Evolutionary conservation across 306 rosid genomes (phyloP).

Genomic region (Cajanus cajan): DNA sequence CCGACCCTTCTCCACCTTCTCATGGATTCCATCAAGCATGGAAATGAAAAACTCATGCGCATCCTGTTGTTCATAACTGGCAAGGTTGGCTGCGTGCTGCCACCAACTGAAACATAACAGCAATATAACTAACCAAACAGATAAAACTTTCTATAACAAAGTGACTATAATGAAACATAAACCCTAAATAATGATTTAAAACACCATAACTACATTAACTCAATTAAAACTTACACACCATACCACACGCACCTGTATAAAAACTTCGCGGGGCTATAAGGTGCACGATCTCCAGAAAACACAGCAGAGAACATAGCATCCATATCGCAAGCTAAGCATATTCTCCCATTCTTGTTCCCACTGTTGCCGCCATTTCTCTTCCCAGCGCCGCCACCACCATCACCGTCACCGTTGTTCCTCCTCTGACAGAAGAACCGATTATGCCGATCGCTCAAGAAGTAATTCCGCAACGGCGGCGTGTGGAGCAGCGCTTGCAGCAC

Average conservation of each 20-base stretch:
- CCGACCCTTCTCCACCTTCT: slow-evolving; percentile 78
- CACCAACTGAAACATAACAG: slow-evolving; percentile 74
- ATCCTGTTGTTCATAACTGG: slow-evolving; percentile 96
- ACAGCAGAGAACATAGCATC: slow-evolving; percentile 77
- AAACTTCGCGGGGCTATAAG: slow-evolving; percentile 94
- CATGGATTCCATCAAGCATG: slow-evolving; percentile 93
- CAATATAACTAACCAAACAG: background rate
- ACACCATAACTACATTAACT: background rate
- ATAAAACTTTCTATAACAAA: background rate
- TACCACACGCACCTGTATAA: slow-evolving; percentile 61
- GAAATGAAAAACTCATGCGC: slow-evolving; percentile 99
- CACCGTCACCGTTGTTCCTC: slow-evolving; percentile 36
- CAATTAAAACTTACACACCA: background rate
- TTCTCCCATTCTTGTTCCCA: slow-evolving; percentile 41
- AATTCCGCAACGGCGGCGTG: slow-evolving; percentile 88
- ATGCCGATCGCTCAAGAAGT: slow-evolving; percentile 83
- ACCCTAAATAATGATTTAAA: background rate
- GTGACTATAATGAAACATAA: background rate
- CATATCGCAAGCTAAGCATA: slow-evolving; percentile 86
- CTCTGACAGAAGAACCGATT: slow-evolving; percentile 80
- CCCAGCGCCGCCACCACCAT: slow-evolving; percentile 19
- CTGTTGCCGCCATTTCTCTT: slow-evolving; percentile 32
- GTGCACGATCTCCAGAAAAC: slow-evolving; percentile 76
- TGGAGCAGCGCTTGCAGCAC: slow-evolving; percentile 92
- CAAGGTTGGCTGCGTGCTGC: slow-evolving; percentile 94